Base-by-base conservation (phyloP, 2,329 filamentous ascomycete genomes). In the Claviceps digitariae region DNA sequence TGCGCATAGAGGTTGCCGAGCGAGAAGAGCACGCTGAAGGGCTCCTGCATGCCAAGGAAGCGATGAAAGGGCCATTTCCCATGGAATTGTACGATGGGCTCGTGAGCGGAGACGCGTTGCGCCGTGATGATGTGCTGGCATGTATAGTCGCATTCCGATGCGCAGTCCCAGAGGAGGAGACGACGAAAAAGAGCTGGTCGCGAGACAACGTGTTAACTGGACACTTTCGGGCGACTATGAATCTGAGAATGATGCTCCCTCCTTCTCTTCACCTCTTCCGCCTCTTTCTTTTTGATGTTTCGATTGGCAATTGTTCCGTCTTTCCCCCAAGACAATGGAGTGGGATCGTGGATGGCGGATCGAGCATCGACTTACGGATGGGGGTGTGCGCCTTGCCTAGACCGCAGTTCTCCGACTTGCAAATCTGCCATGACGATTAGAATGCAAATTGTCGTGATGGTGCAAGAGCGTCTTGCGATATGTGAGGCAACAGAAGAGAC, bases 41-140 rank as follows among this genome's bases (percentile, higher is more conserved):
- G 90, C 72, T 98, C 93, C 72, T 98, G 93, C 74, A 95, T 86
- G 67, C 93, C 93, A 52, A 94, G 71, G 64, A 96, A 78, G 59
- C 93, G 87, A 68, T 84, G 76, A 72, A 98, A 98, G 41, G 93
- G 93, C 93, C 93, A 98, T 78, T 98, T 98, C 34, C 93, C 93
- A 73, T 98, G 90, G 75, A 90, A 98, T 72, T 98, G 93, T 54
- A 91, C 84, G 50, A 96, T 70, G 12, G 83, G 78, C 31, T 81
- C 79, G 56, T 81, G 78, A 57, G 78, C 74, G 27, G 79, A 73
- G 59, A 90, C 71, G 58, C 91, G 88, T 55, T 72, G 72, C 61
- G 80, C 71, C 54, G 93, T 97, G 56, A 94, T 77, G 67, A 95
- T 85, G 75, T 95, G 91, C 69, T 98, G 93, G 75, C 93, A 98